A percentile compares a stretch with the other conserved stretches of the same genome.
phyloP scores from a whole-genome alignment of 768 basidiomycete species.

The Coprinopsis cinerea region DNA sequence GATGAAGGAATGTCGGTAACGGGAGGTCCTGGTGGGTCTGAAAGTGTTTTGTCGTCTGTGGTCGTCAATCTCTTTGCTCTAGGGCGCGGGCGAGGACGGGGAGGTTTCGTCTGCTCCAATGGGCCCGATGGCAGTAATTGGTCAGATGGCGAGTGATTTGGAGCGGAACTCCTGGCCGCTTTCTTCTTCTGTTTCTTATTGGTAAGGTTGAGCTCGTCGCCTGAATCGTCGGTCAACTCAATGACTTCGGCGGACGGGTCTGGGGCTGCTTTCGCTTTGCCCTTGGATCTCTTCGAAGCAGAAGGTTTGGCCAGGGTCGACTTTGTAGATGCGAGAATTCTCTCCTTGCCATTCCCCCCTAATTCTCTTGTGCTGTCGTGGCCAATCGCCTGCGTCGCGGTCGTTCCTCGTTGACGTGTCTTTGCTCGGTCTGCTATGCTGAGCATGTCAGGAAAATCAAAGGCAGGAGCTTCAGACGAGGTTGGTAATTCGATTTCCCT shows the following conservation, averaged over 20 bases:
- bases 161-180: slow-evolving; percentile 9
- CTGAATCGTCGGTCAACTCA: slow-evolving; percentile 16
- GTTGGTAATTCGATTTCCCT: slow-evolving; percentile 2
- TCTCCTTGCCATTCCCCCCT: too few relatives aligned
- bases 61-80: slow-evolving; percentile 12
- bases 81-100: slow-evolving; percentile 12
- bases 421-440: slow-evolving; percentile 57
- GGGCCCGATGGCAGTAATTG: not conserved
- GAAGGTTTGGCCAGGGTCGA: not conserved
- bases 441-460: slow-evolving; percentile 9
- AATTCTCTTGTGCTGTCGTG: slow-evolving; percentile 24
- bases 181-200: slow-evolving; percentile 15
- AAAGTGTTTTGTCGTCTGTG: slow-evolving; percentile 3
- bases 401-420: slow-evolving; percentile 37
- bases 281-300: not conserved
- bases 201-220: slow-evolving; percentile 13
- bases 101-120: not conserved
- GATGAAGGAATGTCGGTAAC: slow-evolving; percentile 16
- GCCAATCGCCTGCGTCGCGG: slow-evolving; percentile 18
- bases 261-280: slow-evolving; percentile 3
- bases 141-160: too few relatives aligned
- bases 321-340: too few relatives aligned
- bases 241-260: slow-evolving; percentile 1
- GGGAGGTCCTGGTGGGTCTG: slow-evolving; percentile 9
- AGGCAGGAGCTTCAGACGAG: slow-evolving; percentile 9